These are phyloP conservation scores for Paratinospora sagittata DNA, from an alignment of 164 flowering plant genomes.

Conservation along the genomic window DNA sequence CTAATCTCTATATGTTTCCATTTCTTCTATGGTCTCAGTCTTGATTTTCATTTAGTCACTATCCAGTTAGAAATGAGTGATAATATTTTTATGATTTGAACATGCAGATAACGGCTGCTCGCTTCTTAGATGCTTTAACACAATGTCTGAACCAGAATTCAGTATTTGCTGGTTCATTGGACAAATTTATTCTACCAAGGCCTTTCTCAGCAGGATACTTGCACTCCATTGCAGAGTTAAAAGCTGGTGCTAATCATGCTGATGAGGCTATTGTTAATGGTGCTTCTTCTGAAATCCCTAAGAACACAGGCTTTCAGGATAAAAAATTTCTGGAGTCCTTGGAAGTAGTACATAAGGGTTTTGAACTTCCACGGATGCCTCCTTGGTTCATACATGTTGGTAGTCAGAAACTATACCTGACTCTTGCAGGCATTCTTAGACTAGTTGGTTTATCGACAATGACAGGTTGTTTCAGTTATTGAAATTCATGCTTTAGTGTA, in stretches of 20 bases:
- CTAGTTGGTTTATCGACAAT: constrained; percentile 66
- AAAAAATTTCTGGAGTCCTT: constrained; percentile 12
- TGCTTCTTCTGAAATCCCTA: constrained; percentile 21
- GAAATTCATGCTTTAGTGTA: constrained; percentile 4
- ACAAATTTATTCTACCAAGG: constrained; percentile 42
- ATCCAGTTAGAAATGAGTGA: too few species aligned
- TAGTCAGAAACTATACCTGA: constrained; percentile 54
- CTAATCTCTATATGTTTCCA: too few species aligned
- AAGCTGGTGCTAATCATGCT: constrained; percentile 19
- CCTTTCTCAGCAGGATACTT: constrained; percentile 63
- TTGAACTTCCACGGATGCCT: constrained; percentile 78
- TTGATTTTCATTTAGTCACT: too few species aligned
- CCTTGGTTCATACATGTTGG: constrained; percentile 82
- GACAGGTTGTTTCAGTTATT: constrained; percentile 50
- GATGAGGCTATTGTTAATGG: constrained; percentile 5
- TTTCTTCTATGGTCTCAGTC: too few species aligned
- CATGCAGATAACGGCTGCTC: constrained; percentile 57
- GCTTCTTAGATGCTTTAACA: constrained; percentile 59
- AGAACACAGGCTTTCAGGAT: constrained; percentile 14
- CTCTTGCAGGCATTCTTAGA: constrained; percentile 74
- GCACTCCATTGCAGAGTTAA: constrained; percentile 67
- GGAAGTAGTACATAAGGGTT: constrained; percentile 21
- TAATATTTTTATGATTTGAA: constrained; percentile 4
- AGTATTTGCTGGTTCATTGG: constrained; percentile 76
- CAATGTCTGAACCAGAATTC: constrained; percentile 72